Base-by-base conservation (phyloP, 768 basidiomycete species). In the Podaxis sp. region DNA sequence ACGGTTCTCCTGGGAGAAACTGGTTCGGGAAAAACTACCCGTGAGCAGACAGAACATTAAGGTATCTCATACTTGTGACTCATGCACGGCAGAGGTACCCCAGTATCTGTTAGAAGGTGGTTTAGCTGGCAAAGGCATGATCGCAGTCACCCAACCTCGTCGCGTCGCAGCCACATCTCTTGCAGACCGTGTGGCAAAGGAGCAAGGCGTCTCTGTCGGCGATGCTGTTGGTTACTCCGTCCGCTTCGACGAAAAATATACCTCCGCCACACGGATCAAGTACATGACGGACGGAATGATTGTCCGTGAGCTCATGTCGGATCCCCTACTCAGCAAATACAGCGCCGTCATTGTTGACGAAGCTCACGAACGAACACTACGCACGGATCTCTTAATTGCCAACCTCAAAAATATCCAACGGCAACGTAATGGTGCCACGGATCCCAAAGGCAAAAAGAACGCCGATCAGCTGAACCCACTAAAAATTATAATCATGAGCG, bases 231-330 rank as follows among this genome's bases (percentile, higher is more conserved):
- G 97, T 4, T 99, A 99, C 74, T 87, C 94, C 1, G 94, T 99
- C 41, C 91, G 97, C 13, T 99, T 99, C 74, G 94, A 98, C 72
- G 96, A 98, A 69, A 77, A 83, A 19, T 84, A 82, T 12, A 80
- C 86, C 9, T 70, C 82, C 0, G 78, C 85, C 2, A 99, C 97
- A 3, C 84, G 88, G 53, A 91, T 98, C 75, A 98, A 98, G 76
- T 99, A 94, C 71, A 82, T 97, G 75, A 98, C 96, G 59, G 97
- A 99, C 69, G 97, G 97, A 65, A 98, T 98, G 92, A 88, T 98
- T 66, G 89, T 96, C 47, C 86, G 95, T 47, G 97, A 99, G 80
- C 84, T 96, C 55, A 81, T 96, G 64, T 85, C 84, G 47, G 94
- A 96, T 71, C 80, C 85, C 15, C 72, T 89, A 36, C 79, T 98